Evolutionary conservation across 1,284 basidiomycete species (phyloP), one percentile per base, ranked within the genome.

Genomic region (Trichosporon sp.): DNA sequence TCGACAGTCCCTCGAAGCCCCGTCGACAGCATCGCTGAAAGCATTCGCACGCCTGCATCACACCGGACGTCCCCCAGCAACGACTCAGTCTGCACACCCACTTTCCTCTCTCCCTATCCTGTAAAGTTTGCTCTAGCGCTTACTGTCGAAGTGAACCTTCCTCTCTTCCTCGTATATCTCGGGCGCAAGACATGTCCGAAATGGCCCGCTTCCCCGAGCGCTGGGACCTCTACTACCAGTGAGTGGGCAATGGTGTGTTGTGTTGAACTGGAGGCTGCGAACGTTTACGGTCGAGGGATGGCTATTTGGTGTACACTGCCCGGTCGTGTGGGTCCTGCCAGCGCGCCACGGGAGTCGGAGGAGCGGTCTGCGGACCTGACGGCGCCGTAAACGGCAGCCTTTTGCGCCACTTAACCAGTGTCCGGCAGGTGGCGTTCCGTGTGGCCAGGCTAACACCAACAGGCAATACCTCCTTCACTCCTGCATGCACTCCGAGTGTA

Each of bases 391-490:
- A 54, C 19, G 19, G 51, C 51, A 21, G n/a, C 59, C 14, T 63
- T 26, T 26, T 35, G 59, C 59, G 31, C 59, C 67, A 63, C 51
- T 46, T 12, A 14, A 7, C 14, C 14, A 21, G 19, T 54, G 51
- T 4, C 43, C 43, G 54, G 54, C 43, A 14, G 54, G 54, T 59
- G 54, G 54, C 32, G 59, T 32, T 12, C 21, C 59, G 59, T n/a
- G 31, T 14, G 2, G 12, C 5, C 14, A 32, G 32, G 5, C 61
- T 68, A 31, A 64, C 48, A 26, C 7, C 35, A 19, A 10, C 43
- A 74, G 73, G 56, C 69, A 76, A 61, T 78, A 74, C 37, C 71
- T 74, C 10, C 74, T 79, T 1, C 78, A 79, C 66, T 63, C 68
- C n/a, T 74, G 73, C 21, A 69, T 68, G 66, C 75, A 77, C 63